Base-by-base conservation (phyloP, 768 basidiomycete genomes). In the Leccinum broughii region DNA sequence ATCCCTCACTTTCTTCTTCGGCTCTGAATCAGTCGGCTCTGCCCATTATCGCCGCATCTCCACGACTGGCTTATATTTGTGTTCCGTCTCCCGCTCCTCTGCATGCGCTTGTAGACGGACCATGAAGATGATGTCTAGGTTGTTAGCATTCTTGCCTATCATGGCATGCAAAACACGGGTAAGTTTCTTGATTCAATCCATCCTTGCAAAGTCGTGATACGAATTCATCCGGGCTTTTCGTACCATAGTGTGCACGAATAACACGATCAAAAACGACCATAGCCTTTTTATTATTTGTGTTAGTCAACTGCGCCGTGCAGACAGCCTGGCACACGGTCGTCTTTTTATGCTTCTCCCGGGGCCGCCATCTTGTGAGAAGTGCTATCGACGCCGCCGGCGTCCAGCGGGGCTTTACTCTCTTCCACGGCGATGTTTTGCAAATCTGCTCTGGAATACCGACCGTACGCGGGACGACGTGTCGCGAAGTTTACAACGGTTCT, bases 231-330 rank as follows among this genome's bases (percentile, higher is more conserved):
- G 48, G 51, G 34, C 30, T 39, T 54, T 10, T 24, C 30, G 6
- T n/a, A 28, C 41, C 24, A 10, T 35, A 85, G 84, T 81, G 78
- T 62, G 69, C 77, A 34, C 76, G 81, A 60, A 74, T 83, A 54
- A 84, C 81, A 7, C 66, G 81, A 37, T 82, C 80, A n/a, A 79
- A 76, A 10, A 78, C 76, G 67, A 84, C 82, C 35, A 74, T 78
- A 5, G 62, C 75, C 37, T 86, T 82, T 68, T 81, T 83, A 65
- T 68, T 78, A 44, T 71, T 84, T 58, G 77, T 81, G 30, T 62
- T 85, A 50, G 50, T 76, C 28, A 76, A 75, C 56, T 81, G 77
- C 59, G 55, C 78, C 46, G 67, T 75, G 26, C 78, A 84, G 54
- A 75, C 72, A 58, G 64, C 72, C 13, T 64, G 83, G 10, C 83